A percentile compares a stretch with the other conserved stretches of the same genome.
These are phyloP conservation scores for Globisporangium abappressorium DNA, from an alignment of 352 stramenopile genomes.

Conservation along the genomic window DNA sequence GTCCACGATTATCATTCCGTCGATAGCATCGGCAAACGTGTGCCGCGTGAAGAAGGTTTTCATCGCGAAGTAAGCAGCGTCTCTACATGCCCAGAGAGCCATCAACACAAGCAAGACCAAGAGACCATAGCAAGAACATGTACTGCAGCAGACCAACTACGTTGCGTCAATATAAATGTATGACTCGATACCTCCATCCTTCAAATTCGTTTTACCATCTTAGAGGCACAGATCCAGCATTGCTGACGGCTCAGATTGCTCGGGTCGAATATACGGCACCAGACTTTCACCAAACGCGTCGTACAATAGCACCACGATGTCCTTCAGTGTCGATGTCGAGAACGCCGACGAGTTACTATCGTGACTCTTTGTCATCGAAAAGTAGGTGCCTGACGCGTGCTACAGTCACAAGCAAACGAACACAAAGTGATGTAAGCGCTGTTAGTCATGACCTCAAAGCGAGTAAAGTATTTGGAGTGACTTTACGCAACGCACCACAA, in stretches of 20 bases:
- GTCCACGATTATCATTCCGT: constrained; percentile 3
- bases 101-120: neutral
- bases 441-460: neutral
- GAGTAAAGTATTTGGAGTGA: neutral
- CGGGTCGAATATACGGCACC: constrained; percentile 67
- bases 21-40: constrained; percentile 17
- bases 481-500: constrained; percentile 55
- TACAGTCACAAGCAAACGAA: constrained; percentile 21
- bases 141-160: neutral
- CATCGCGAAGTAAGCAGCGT: constrained; percentile 12
- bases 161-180: constrained; percentile 14
- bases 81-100: neutral
- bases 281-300: constrained; percentile 80
- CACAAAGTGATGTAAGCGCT: neutral
- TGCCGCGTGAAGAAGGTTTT: constrained; percentile 41
- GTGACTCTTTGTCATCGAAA: constrained; percentile 55
- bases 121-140: neutral
- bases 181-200: constrained; percentile 7
- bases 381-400: constrained; percentile 79
- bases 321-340: constrained; percentile 34
- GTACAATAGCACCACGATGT: constrained; percentile 62
- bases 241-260: constrained; percentile 32
- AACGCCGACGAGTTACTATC: constrained; percentile 28
- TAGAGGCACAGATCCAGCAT: constrained; percentile 51
- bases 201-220: constrained; percentile 4